These are phyloP conservation scores for Candida wancherniae DNA, from an alignment of 805 yeast species.

Conservation along the genomic window DNA sequence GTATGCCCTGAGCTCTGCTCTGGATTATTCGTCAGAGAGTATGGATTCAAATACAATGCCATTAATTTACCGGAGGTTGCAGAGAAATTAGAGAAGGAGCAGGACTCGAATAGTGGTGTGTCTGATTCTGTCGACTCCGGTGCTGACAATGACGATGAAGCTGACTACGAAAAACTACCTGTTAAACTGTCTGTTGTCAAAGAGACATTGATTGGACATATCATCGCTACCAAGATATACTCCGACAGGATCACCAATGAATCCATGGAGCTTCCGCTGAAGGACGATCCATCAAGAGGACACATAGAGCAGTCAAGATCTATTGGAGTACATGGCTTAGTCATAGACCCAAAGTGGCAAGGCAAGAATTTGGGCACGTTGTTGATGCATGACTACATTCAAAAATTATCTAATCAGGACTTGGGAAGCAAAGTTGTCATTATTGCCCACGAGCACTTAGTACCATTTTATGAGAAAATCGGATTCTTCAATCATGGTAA, in stretches of 20 bases:
- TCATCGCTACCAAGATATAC: conserved; percentile 69
- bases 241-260: conserved; percentile 48
- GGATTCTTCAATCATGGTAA: conserved; percentile 74
- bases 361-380: conserved; percentile 80
- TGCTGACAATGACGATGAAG: conserved; percentile 23
- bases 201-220: conserved; percentile 74
- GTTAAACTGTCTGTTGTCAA: conserved; percentile 45
- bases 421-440: conserved; percentile 74
- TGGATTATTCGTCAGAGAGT: conserved; percentile 78
- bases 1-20: conserved; percentile 88
- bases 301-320: conserved; percentile 71
- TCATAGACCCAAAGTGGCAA: conserved; percentile 70
- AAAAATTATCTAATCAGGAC: conserved; percentile 81
- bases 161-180: conserved; percentile 38
- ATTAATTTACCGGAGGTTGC: conserved; percentile 40
- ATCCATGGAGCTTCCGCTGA: conserved; percentile 56
- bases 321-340: conserved; percentile 81
- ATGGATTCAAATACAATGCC: conserved; percentile 42
- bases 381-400: conserved; percentile 82
- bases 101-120: conserved; percentile 12
- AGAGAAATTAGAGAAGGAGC: conserved; percentile 27
- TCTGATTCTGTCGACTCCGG: conserved; percentile 11
- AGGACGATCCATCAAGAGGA: conserved; percentile 39
- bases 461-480: conserved; percentile 73
- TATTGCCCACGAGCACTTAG: conserved; percentile 63